phyloP scores from a whole-genome alignment of 306 rosid species.

The Quercus aquifolioides region DNA sequence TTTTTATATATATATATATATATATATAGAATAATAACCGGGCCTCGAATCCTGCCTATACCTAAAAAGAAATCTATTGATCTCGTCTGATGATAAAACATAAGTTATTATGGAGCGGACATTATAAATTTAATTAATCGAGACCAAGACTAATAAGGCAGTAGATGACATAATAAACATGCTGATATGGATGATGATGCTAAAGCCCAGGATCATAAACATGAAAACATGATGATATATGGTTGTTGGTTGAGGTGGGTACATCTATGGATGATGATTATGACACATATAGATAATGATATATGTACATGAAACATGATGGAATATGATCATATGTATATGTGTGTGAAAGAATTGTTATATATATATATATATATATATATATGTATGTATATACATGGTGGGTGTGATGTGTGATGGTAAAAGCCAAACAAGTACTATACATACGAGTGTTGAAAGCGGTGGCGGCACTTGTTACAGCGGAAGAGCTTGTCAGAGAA shows the following conservation, averaged over 20 bases:
- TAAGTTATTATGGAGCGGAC: too few species aligned
- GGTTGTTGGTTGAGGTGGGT: background rate
- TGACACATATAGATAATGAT: background rate
- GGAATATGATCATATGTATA: background rate
- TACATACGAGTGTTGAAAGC: slow-evolving; percentile 86
- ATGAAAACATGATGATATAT: background rate
- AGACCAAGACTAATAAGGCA: too few species aligned
- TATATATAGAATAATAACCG: too few species aligned
- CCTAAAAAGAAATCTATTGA: too few species aligned
- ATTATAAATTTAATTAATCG: too few species aligned
- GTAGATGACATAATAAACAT: background rate
- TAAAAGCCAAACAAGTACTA: background rate
- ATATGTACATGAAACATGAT: background rate
- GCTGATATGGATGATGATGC: background rate
- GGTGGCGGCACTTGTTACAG: slow-evolving; percentile 80
- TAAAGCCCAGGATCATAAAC: background rate
- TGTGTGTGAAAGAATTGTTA: background rate
- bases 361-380: background rate
- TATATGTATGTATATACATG: background rate
- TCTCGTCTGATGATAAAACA: too few species aligned
- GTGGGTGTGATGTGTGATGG: background rate
- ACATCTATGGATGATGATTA: background rate
- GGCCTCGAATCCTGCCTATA: too few species aligned
- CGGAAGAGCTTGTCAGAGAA: slow-evolving; percentile 92
- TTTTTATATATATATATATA: too few species aligned